Base-by-base conservation (phyloP, 176 grass and related monocot genomes). In the Puccinellia tenuiflora region DNA sequence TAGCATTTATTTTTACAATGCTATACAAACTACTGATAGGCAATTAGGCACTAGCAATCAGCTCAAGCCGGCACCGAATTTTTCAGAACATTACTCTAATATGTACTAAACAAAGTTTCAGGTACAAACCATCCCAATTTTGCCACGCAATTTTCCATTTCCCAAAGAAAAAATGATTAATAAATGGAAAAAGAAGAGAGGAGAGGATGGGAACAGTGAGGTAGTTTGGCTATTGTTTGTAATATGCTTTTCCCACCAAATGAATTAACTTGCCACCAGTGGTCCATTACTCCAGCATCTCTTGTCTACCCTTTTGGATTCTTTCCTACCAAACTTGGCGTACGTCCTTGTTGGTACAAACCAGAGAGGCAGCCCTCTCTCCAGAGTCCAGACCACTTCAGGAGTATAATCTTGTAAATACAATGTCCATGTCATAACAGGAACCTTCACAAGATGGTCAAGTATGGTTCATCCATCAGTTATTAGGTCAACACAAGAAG, bases 251-350 rank as follows among this genome's bases (percentile, higher is more conserved):
- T 73, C 33, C 79, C 42, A 90, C 79, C 78, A 86, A 90, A 90
- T 77, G 78, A 90, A 86, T 82, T 78, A 79, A 90, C 84, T 53
- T 67, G 56, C n/a, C 79, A 86, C 84, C 79, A 33, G 75, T 86
- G 85, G 77, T 82, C 46, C 29, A 79, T 57, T n/a, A 16, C 72
- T 73, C 69, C 54, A 90, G 38, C 37, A 55, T 83, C 79, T 55
- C 28, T 56, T 78, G 25, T 11, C 24, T 62, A 73, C 69, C 30
- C 78, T 73, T 35, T 35, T 77, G 33, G 72, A 72, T 67, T 80
- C 35, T 61, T 67, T 66, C 86, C 75, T 75, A 78, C 43, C 72
- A 26, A 82, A 45, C 62, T 42, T 16, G 45, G 24, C 20, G 67
- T 48, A 48, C 46, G 15, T 37, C 34, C 55, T 33, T 73, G 48